These are phyloP conservation scores for Trametes polyzona DNA, from an alignment of 1,284 basidiomycete genomes.

Conservation along the genomic window DNA sequence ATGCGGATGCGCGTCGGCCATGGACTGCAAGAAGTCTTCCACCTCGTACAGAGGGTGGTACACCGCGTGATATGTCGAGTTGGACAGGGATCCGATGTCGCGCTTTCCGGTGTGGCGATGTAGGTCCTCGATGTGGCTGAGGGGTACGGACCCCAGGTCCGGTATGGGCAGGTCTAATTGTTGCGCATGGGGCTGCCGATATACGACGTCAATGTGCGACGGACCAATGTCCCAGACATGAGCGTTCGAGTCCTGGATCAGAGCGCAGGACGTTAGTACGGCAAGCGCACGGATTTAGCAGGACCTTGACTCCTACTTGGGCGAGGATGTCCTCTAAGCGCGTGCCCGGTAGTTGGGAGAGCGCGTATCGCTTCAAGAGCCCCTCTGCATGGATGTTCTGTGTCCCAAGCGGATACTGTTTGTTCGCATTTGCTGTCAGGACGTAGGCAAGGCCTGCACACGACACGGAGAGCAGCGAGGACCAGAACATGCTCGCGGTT, in stretches of 20 bases:
- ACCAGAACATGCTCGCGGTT: conserved; percentile 17
- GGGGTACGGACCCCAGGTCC: conserved; percentile 3
- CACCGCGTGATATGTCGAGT: conserved; percentile 49
- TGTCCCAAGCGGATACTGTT: not conserved
- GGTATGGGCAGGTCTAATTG: not conserved
- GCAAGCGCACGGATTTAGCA: not conserved
- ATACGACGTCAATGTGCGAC: conserved; percentile 30
- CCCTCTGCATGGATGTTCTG: not conserved
- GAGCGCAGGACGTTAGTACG: not conserved
- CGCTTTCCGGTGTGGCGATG: conserved; percentile 13
- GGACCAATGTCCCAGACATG: conserved; percentile 35
- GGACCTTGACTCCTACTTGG: conserved; percentile 19
- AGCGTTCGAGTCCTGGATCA: conserved; percentile 27
- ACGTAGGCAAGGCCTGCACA: conserved; percentile 9
- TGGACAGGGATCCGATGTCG: conserved; percentile 37
- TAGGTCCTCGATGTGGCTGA: not conserved
- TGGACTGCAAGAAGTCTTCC: conserved; percentile 51
- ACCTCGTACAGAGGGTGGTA: conserved; percentile 62
- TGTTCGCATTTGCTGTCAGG: not conserved
- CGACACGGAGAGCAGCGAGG: conserved; percentile 7
- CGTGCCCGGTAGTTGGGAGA: not conserved
- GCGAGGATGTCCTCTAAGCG: conserved; percentile 19
- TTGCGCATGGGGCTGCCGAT: conserved; percentile 3
- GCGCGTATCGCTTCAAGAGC: conserved; percentile 9
- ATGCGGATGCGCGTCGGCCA: conserved; percentile 48